Evolutionary conservation across 768 basidiomycete species (phyloP).

Genomic region (Boletus coccyginus): DNA sequence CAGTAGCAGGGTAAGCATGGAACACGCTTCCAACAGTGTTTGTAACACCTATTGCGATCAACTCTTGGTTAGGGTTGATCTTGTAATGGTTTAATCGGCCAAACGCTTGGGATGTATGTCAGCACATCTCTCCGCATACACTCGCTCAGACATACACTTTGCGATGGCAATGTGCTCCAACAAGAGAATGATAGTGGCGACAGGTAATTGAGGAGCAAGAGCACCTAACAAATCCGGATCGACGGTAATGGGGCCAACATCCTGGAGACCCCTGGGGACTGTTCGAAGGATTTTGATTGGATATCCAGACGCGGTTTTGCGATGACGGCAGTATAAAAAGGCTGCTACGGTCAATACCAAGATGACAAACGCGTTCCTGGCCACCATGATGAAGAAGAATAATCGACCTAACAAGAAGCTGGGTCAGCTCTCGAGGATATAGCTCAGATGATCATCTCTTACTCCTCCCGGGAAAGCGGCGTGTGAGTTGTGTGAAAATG

Average conservation of each 20-base stretch:
- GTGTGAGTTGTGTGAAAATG: conserved; percentile 46
- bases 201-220: conserved; percentile 72
- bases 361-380: conserved; percentile 86
- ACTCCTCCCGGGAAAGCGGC: conserved; percentile 64
- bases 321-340: conserved; percentile 78
- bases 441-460: conserved; percentile 16
- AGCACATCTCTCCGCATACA: background rate
- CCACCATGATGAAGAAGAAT: conserved; percentile 76
- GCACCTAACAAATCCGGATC: conserved; percentile 55
- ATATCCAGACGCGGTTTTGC: conserved; percentile 56
- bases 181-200: conserved; percentile 85
- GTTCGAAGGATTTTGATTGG: conserved; percentile 81
- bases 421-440: background rate
- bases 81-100: conserved; percentile 95
- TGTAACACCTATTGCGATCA: conserved; percentile 96
- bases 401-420: conserved; percentile 45
- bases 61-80: conserved; percentile 89
- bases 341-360: conserved; percentile 83
- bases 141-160: conserved; percentile 60
- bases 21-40: conserved; percentile 91
- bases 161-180: conserved; percentile 97
- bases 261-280: conserved; percentile 82
- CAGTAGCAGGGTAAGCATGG: conserved; percentile 92
- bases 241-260: conserved; percentile 47
- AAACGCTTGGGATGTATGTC: conserved; percentile 59